These are phyloP conservation scores for Apiospora koreana DNA, from an alignment of 2,329 filamentous ascomycete genomes.

Conservation along the genomic window DNA sequence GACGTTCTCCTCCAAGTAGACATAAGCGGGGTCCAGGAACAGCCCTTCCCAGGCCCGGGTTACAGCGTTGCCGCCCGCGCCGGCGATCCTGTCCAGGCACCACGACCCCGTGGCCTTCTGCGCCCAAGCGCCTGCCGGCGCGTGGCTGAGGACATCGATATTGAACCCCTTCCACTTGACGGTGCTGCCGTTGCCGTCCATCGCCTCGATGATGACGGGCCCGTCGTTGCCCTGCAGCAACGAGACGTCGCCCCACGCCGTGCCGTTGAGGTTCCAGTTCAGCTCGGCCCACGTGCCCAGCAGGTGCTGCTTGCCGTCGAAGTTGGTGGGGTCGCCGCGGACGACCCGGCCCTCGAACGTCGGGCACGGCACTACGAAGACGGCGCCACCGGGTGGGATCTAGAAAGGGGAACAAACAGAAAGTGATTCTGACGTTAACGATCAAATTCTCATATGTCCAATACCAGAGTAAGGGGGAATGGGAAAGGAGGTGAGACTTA, in stretches of 20 bases:
- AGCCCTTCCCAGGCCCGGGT: constrained; percentile 20
- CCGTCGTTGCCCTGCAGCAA: constrained; percentile 26
- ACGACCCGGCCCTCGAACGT: constrained; percentile 23
- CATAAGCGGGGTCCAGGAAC: constrained; percentile 19
- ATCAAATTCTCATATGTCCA: neutral
- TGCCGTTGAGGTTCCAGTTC: constrained; percentile 21
- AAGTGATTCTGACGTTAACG: neutral
- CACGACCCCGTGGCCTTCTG: constrained; percentile 23
- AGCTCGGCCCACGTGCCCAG: constrained; percentile 24
- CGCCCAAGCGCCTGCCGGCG: constrained; percentile 19
- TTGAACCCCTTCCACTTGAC: constrained; percentile 20
- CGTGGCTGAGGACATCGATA: constrained; percentile 19
- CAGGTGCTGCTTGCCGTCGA: constrained; percentile 20
- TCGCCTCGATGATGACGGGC: constrained; percentile 20
- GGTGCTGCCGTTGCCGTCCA: constrained; percentile 17
- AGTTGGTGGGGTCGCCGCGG: constrained; percentile 18
- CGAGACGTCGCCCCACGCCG: constrained; percentile 23
- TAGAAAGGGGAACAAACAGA: neutral
- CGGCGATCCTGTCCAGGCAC: constrained; percentile 25
- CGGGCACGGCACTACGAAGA: constrained; percentile 20
- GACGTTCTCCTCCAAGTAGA: constrained; percentile 21
- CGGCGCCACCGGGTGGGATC: constrained; percentile 21
- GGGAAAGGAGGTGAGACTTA: constrained; percentile 9
- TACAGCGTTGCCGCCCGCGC: constrained; percentile 19
- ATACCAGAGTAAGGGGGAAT: neutral